A percentile compares a stretch with the other conserved stretches of the same genome.
These are phyloP conservation scores for Senna tora DNA, from an alignment of 306 rosid genomes.

Conservation along the genomic window DNA sequence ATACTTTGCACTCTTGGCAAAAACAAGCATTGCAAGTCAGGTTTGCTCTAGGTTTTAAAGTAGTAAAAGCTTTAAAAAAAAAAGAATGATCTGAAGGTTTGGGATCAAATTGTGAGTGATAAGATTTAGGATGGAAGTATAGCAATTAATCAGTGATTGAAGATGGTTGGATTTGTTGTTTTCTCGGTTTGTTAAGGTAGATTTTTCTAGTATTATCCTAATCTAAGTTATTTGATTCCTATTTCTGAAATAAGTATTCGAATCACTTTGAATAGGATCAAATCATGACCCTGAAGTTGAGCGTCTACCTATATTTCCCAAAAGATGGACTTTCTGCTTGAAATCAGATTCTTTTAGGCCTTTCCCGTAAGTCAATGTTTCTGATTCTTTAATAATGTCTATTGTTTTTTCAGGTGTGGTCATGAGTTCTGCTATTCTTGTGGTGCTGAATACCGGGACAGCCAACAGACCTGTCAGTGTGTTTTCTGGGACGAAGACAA, in stretches of 20 bases:
- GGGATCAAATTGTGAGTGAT: too few species aligned
- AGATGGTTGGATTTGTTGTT: too few species aligned
- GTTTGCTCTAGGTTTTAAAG: too few species aligned
- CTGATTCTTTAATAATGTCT: conserved; percentile 1
- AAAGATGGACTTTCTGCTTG: neutral
- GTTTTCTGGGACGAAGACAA: conserved; percentile 81
- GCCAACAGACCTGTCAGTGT: conserved; percentile 84
- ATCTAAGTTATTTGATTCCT: too few species aligned
- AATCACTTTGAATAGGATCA: neutral
- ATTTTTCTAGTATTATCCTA: too few species aligned
- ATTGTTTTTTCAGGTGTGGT: conserved; percentile 75
- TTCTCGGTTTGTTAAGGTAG: too few species aligned
- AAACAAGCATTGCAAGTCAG: too few species aligned
- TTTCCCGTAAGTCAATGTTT: neutral
- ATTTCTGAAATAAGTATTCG: neutral
- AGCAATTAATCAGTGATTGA: too few species aligned
- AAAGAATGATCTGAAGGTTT: too few species aligned
- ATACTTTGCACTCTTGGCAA: too few species aligned
- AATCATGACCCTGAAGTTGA: neutral
- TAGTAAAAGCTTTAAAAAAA: too few species aligned
- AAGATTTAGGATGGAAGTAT: too few species aligned
- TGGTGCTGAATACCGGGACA: conserved; percentile 67
- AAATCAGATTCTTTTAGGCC: neutral
- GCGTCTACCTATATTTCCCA: neutral
- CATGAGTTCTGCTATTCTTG: conserved; percentile 93